These are phyloP conservation scores for Entelexis paramagnoliae DNA, from an alignment of 1,139 yeast species.

Conservation along the genomic window DNA sequence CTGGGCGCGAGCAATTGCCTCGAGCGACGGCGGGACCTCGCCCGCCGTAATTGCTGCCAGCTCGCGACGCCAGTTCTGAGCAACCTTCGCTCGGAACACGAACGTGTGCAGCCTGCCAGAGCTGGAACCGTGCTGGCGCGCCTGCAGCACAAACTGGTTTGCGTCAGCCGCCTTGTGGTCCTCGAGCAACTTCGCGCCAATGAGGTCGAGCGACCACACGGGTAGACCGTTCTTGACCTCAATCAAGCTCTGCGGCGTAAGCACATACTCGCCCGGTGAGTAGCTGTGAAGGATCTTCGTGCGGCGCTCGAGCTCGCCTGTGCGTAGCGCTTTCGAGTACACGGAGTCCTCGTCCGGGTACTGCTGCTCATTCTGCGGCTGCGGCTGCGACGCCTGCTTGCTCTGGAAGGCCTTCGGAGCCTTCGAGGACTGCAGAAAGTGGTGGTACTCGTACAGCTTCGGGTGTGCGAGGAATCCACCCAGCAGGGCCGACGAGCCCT, in stretches of 20 bases:
- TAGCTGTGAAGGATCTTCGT: conserved; percentile 85
- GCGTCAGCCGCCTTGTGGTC: conserved; percentile 61
- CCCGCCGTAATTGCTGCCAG: conserved; percentile 54
- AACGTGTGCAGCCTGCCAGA: conserved; percentile 77
- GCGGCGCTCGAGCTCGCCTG: conserved; percentile 78
- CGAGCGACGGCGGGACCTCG: conserved; percentile 32
- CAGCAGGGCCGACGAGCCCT: conserved; percentile 54
- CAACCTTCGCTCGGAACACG: conserved; percentile 80
- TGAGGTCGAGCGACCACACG: conserved; percentile 71
- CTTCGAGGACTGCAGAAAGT: conserved; percentile 32
- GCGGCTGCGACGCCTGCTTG: not conserved
- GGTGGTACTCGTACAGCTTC: conserved; percentile 80
- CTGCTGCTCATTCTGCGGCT: conserved; percentile 10
- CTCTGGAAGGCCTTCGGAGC: conserved; percentile 17
- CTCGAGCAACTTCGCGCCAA: conserved; percentile 71
- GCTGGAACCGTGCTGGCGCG: conserved; percentile 45
- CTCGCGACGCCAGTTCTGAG: conserved; percentile 73
- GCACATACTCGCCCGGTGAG: conserved; percentile 80
- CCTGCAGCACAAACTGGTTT: conserved; percentile 70
- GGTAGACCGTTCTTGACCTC: conserved; percentile 91
- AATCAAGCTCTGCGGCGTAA: conserved; percentile 79
- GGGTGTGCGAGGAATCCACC: conserved; percentile 69
- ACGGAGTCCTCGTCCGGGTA: conserved; percentile 65
- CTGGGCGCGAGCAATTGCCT: not conserved
- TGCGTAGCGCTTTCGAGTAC: conserved; percentile 57